These are phyloP conservation scores for Emmonsiellopsis sp. DNA, from an alignment of 2,329 filamentous ascomycete genomes.

Conservation along the genomic window DNA sequence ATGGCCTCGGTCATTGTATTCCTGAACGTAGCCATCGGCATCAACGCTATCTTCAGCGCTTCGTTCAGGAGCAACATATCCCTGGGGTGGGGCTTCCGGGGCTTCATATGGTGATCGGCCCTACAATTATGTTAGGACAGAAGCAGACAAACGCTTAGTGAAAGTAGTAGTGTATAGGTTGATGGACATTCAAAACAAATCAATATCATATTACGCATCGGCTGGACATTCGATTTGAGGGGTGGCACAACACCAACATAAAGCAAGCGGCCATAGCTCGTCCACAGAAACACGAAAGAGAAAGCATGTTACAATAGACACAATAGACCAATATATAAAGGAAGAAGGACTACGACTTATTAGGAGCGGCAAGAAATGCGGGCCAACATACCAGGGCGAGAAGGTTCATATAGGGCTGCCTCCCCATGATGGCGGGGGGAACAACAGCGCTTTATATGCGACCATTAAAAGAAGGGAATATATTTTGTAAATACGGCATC, in stretches of 20 bases:
- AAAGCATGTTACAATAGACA: neutral
- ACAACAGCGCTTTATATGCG: neutral
- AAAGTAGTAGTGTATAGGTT: neutral
- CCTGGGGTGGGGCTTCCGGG: constrained; percentile 22
- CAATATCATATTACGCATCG: too few relatives aligned
- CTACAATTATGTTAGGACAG: constrained; percentile 18
- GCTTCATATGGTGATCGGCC: constrained; percentile 38
- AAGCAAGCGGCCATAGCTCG: too few relatives aligned
- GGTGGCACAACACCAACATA: too few relatives aligned
- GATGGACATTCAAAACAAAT: too few relatives aligned
- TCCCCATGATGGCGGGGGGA: constrained; percentile 26
- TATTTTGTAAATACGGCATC: neutral
- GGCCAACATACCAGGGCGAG: constrained; percentile 34
- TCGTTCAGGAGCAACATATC: constrained; percentile 13
- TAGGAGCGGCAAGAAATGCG: neutral
- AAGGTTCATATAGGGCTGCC: constrained; percentile 35
- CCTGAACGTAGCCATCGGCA: constrained; percentile 36
- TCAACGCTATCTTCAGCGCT: constrained; percentile 19
- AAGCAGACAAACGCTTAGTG: constrained; percentile 7
- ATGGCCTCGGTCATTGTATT: constrained; percentile 39
- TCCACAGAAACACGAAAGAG: neutral
- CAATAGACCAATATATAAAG: neutral
- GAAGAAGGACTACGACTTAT: neutral
- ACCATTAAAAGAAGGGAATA: neutral
- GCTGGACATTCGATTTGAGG: too few relatives aligned